Percentiles rank a stretch among this genome's conserved stretches.
These are phyloP conservation scores for Bolboschoenoplectus hybrid DNA, from an alignment of 202 grass and related monocot genomes.

Conservation along the genomic window DNA sequence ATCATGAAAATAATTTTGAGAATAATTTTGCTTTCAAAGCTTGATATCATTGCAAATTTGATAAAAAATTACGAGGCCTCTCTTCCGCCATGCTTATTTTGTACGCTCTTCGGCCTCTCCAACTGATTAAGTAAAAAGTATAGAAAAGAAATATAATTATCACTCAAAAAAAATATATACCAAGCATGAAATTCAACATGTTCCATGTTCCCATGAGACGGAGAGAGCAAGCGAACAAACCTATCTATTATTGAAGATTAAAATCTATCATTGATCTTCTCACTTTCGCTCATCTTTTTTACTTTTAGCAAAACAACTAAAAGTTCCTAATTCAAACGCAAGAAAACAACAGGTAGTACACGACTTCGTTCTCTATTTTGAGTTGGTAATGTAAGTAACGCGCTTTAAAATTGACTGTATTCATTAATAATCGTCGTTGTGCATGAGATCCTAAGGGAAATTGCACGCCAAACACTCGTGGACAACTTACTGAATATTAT, in stretches of 20 bases:
- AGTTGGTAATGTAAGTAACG: neutral
- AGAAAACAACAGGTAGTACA: neutral
- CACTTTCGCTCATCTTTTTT: neutral
- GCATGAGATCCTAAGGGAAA: neutral
- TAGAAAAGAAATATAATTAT: too few relatives aligned
- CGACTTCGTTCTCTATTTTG: neutral
- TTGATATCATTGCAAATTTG: too few relatives aligned
- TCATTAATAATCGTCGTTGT: neutral
- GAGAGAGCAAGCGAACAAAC: neutral
- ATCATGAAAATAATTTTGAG: neutral
- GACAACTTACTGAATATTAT: neutral
- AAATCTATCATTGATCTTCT: neutral
- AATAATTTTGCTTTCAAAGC: neutral
- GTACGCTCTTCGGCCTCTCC: too few relatives aligned
- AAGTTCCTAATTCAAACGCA: neutral
- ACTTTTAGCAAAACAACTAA: neutral
- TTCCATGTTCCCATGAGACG: neutral
- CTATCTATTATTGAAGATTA: neutral
- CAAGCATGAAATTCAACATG: neutral
- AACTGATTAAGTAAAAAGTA: too few relatives aligned
- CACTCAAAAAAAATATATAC: neutral
- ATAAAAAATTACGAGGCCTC: too few relatives aligned
- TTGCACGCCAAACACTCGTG: neutral
- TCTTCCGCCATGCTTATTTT: too few relatives aligned
- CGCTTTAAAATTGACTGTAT: neutral